phyloP scores from a whole-genome alignment of 1,284 basidiomycete genomes.

The Pulveroboletus sp. region DNA sequence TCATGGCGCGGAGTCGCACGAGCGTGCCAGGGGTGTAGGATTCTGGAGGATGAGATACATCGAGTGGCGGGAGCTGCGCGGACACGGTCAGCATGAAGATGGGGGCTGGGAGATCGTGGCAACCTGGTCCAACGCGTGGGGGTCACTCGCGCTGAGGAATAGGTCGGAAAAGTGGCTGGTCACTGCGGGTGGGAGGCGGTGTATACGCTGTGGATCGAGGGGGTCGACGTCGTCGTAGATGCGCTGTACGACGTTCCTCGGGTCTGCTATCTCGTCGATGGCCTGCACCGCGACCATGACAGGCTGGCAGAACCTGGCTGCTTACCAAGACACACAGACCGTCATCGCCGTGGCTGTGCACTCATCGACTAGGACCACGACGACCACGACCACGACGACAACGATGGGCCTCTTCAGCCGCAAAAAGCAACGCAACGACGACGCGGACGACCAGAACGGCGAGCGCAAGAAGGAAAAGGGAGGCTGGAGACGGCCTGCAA shows the following conservation, averaged over 20 bases:
- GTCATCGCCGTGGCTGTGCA: conserved; percentile 18
- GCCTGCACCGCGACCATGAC: conserved; percentile 54
- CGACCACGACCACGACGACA: conserved; percentile 22
- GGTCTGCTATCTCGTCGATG: conserved; percentile 51
- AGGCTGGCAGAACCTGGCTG: background rate
- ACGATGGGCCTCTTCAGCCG: conserved; percentile 60
- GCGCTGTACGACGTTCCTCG: conserved; percentile 47
- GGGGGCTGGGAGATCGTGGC: background rate
- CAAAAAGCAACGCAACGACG: conserved; percentile 44
- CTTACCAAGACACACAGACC: conserved; percentile 20
- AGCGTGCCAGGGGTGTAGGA: conserved; percentile 50
- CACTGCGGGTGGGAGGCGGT: conserved; percentile 49
- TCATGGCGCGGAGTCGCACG: conserved; percentile 71
- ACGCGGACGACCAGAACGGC: conserved; percentile 40
- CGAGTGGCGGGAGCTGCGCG: conserved; percentile 57
- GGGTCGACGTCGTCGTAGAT: conserved; percentile 38
- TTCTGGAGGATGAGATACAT: conserved; percentile 48
- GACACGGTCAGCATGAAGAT: conserved; percentile 3
- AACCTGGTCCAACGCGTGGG: conserved; percentile 48
- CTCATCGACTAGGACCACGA: no score
- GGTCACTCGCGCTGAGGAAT: conserved; percentile 40
- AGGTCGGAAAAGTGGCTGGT: conserved; percentile 50
- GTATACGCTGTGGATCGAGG: conserved; percentile 19
- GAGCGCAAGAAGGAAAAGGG: conserved; percentile 81
- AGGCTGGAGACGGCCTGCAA: conserved; percentile 85